Base-by-base conservation (phyloP, 768 basidiomycete species). In the Lentinula edodes region DNA sequence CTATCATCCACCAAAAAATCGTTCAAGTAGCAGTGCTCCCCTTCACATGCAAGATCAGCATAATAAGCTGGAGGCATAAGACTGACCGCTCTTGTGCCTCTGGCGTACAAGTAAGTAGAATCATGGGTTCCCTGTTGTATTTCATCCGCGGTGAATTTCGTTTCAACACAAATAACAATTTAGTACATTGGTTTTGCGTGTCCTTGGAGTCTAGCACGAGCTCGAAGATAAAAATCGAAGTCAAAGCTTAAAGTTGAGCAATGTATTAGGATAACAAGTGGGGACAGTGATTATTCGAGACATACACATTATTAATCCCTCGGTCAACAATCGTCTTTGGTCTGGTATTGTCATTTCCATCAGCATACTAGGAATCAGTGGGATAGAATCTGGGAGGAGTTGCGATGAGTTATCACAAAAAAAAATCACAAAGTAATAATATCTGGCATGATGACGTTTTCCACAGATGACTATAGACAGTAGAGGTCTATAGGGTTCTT, bases 71-170 rank as follows among this genome's bases (percentile, higher is more conserved):
- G 81, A 0, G 91, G 90, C 10, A 92, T 79, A 23, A 93, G 75
- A 68, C 89, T 91, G 35, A 95, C 93, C 0, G 91, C 88, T 66
- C 90, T 88, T 3, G 91, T 95, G 0, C 91, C 90, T 4, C 92
- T 83, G 0, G 88, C 91, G 65, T 90, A 95, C 13, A 90, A 76
- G 67, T 92, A 93, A 66, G 85, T 85, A 13, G 79, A 72, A 58
- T 84, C 77, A 67, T 93, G 82, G 0, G 89, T 85, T 1, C 90
- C 87, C 62, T 85, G 78, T 68, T 94, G 92, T 10, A 93, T 75
- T 13, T 83, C 83, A 69, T 95, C 87, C 0, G 90, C 86, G 1
- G 73, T 74, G n/a, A 92, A 75, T 3, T 61, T 68, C 67, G 83
- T 86, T 73, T 94, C 91, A 71, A 93, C 91, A 69, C 91, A 89